Evolutionary conservation across 352 stramenopile species (phyloP).

Genomic region (Pythium pyrilobum): DNA sequence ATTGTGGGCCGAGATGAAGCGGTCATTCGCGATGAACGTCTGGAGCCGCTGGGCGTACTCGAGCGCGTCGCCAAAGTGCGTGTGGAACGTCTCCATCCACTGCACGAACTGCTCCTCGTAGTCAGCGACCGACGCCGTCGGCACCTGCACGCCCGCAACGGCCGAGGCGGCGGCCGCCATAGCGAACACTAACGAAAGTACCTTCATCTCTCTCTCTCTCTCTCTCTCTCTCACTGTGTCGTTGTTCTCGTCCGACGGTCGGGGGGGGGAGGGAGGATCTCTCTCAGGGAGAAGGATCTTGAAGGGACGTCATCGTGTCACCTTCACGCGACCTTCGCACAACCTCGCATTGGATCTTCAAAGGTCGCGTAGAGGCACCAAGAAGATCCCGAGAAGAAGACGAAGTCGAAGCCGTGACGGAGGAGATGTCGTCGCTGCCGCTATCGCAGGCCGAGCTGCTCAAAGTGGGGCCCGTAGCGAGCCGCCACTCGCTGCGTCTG

Average conservation of each 20-base stretch:
- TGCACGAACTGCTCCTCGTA: constrained; percentile 71
- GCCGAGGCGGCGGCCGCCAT: constrained; percentile 25
- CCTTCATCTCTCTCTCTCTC: background rate
- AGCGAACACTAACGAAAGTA: constrained; percentile 3
- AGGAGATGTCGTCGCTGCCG: constrained; percentile 39
- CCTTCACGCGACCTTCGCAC: constrained; percentile 1
- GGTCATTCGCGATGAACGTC: constrained; percentile 80
- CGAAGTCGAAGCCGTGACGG: background rate
- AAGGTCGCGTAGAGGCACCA: background rate
- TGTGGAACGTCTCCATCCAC: constrained; percentile 56
- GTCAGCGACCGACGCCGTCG: constrained; percentile 48
- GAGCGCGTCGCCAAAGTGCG: constrained; percentile 46
- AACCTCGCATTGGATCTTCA: constrained; percentile 2
- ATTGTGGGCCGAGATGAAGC: constrained; percentile 88
- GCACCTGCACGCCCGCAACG: constrained; percentile 30
- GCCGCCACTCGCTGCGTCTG: constrained; percentile 66
- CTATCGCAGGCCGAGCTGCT: constrained; percentile 73
- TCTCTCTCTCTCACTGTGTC: background rate
- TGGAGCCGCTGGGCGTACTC: constrained; percentile 67
- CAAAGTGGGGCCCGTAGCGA: constrained; percentile 74
- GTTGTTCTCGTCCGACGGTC: background rate
- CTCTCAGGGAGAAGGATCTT: background rate
- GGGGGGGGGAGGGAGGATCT: background rate
- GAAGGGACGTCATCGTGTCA: background rate
- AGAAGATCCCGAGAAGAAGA: background rate